A percentile compares a stretch with the other conserved stretches of the same genome.
These are phyloP conservation scores for Magnaporthiopsis rhizophila DNA, from an alignment of 2,329 filamentous ascomycete species.

Conservation along the genomic window DNA sequence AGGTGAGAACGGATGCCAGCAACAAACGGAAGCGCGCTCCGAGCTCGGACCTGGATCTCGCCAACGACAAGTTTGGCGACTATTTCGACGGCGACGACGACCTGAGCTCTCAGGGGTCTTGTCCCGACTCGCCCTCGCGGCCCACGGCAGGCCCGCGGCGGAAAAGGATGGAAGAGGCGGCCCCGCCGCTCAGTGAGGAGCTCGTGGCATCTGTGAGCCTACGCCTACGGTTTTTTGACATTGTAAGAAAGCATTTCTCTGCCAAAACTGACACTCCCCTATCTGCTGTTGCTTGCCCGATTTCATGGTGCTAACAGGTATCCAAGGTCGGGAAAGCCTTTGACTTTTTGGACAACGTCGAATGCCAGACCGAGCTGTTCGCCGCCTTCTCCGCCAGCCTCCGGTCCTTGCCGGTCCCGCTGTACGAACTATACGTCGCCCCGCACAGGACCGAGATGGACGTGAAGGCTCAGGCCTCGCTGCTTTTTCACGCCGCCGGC, in stretches of 20 bases:
- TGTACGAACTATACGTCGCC: slow-evolving; percentile 49
- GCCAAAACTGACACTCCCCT: background rate
- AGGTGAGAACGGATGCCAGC: slow-evolving; percentile 30
- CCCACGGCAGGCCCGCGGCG: slow-evolving; percentile 15
- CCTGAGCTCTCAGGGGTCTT: background rate
- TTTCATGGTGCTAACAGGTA: background rate
- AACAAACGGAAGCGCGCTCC: slow-evolving; percentile 42
- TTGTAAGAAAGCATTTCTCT: slow-evolving; percentile 31
- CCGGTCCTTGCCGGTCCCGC: slow-evolving; percentile 46
- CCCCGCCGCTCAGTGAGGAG: slow-evolving; percentile 5
- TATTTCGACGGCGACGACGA: slow-evolving; percentile 54
- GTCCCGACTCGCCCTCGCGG: slow-evolving; percentile 1
- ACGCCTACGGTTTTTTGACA: slow-evolving; percentile 53
- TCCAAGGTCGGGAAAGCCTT: background rate
- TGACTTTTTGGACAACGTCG: background rate
- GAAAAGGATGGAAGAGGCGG: slow-evolving; percentile 24
- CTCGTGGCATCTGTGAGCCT: slow-evolving; percentile 49
- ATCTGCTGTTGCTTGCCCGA: background rate
- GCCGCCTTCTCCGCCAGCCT: slow-evolving; percentile 24
- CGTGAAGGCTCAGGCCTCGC: slow-evolving; percentile 22
- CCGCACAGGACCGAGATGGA: slow-evolving; percentile 29
- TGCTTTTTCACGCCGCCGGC: slow-evolving; percentile 36
- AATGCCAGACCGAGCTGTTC: slow-evolving; percentile 1
- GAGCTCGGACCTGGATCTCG: slow-evolving; percentile 39
- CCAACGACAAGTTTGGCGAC: slow-evolving; percentile 52